Evolutionary conservation across 1,284 basidiomycete genomes (phyloP).

Genomic region (Puccinia polysora): DNA sequence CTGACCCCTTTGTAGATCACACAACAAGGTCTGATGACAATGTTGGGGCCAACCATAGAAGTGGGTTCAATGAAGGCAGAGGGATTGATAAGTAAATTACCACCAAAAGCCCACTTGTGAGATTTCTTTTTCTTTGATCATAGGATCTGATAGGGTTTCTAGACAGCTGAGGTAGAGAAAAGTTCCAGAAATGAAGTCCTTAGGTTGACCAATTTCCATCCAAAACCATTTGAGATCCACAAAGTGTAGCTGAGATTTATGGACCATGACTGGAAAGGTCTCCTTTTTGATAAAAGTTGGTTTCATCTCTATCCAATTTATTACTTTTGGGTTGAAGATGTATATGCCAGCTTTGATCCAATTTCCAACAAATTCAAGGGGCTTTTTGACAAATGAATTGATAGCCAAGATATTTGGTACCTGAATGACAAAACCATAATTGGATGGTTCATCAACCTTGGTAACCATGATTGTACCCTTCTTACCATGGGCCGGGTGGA

Average conservation of each 20-base stretch:
- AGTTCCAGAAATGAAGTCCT: constrained; percentile 56
- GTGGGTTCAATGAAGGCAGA: constrained; percentile 50
- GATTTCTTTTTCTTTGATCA: constrained; percentile 55
- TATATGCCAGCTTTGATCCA: constrained; percentile 61
- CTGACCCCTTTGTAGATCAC: constrained; percentile 56
- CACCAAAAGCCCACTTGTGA: constrained; percentile 57
- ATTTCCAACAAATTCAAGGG: constrained; percentile 59
- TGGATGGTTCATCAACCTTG: constrained; percentile 59
- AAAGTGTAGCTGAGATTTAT: constrained; percentile 57
- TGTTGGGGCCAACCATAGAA: constrained; percentile 58
- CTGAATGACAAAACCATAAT: constrained; percentile 59
- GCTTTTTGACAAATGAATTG: constrained; percentile 60
- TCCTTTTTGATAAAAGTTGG: constrained; percentile 60
- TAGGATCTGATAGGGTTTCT: constrained; percentile 54
- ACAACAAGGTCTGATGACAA: constrained; percentile 56
- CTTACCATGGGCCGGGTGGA: constrained; percentile 57
- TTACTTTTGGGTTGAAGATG: constrained; percentile 59
- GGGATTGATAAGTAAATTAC: constrained; percentile 57
- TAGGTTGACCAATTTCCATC: constrained; percentile 60
- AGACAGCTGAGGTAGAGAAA: constrained; percentile 59
- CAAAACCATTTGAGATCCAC: constrained; percentile 59
- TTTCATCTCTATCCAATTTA: constrained; percentile 58
- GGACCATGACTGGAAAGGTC: constrained; percentile 58
- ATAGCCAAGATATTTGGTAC: constrained; percentile 56
- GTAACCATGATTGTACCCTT: constrained; percentile 60